Evolutionary conservation across 805 yeast species (phyloP).

Genomic region (Cyberlindnera japonica): DNA sequence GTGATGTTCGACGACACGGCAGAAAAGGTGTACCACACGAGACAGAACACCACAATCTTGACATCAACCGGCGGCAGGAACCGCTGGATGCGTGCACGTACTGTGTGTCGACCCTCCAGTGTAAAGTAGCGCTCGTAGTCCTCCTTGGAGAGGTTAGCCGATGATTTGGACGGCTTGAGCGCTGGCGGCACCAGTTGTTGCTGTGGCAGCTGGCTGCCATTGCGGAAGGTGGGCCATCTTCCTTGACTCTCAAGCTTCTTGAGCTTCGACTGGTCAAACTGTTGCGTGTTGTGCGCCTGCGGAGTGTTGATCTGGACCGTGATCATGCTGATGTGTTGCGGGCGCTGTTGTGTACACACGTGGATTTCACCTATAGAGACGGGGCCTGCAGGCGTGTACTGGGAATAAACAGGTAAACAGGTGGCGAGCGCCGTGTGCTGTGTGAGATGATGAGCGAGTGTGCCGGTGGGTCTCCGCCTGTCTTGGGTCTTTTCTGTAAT

Average conservation of each 20-base stretch:
- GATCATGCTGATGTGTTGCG: conserved; percentile 12
- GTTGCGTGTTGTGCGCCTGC: conserved; percentile 7
- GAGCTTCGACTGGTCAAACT: conserved; percentile 9
- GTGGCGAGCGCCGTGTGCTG: neutral
- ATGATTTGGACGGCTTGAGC: conserved; percentile 28
- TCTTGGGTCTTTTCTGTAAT: too few relatives aligned
- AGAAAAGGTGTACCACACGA: conserved; percentile 75
- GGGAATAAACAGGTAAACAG: too few relatives aligned
- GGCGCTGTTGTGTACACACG: neutral
- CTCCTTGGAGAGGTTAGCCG: conserved; percentile 18
- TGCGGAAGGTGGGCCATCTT: conserved; percentile 6
- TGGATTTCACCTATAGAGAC: too few relatives aligned
- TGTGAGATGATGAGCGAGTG: neutral
- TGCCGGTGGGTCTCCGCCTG: too few relatives aligned
- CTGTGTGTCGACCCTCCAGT: conserved; percentile 17
- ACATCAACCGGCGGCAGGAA: conserved; percentile 34
- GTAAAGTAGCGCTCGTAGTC: conserved; percentile 27
- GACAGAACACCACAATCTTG: conserved; percentile 55
- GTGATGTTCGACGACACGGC: conserved; percentile 81
- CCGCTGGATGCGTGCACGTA: conserved; percentile 11
- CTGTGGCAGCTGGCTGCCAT: too few relatives aligned
- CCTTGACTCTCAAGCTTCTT: conserved; percentile 10
- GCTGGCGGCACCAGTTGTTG: conserved; percentile 2
- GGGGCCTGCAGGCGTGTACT: too few relatives aligned
- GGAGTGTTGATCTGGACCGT: conserved; percentile 19